phyloP scores from a whole-genome alignment of 2,329 filamentous ascomycete genomes.

The Penicillium polonicum region DNA sequence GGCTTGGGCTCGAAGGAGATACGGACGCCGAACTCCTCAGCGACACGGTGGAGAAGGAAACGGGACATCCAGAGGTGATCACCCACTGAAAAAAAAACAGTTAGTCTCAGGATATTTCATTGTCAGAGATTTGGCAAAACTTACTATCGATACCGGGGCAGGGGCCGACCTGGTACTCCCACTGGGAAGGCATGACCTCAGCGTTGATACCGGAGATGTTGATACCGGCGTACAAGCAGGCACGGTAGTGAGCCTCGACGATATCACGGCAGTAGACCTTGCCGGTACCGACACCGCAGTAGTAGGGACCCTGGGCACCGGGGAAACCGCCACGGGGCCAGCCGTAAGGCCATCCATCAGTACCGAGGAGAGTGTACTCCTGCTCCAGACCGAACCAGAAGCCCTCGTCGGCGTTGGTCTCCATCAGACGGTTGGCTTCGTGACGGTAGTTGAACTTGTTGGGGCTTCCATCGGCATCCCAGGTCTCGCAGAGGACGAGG shows the following conservation, averaged over 20 bases:
- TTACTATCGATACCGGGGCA: constrained; percentile 79
- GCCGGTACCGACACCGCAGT: constrained; percentile 96
- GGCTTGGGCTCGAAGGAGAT: constrained; percentile 96
- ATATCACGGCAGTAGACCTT: constrained; percentile 98
- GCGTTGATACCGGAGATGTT: constrained; percentile 98
- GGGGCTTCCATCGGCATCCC: constrained; percentile 88
- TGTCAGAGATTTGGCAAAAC: constrained; percentile 32
- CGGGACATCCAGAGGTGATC: constrained; percentile 95
- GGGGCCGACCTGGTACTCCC: constrained; percentile 96
- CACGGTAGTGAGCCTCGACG: constrained; percentile 91
- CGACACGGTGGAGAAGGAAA: constrained; percentile 84
- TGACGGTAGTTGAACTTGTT: constrained; percentile 99
- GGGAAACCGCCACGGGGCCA: constrained; percentile 87
- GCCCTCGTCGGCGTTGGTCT: constrained; percentile 74
- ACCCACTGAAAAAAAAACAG: constrained; percentile 60
- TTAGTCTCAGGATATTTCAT: constrained; percentile 24
- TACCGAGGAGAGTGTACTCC: constrained; percentile 91
- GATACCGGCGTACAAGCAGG: constrained; percentile 82
- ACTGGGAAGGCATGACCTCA: constrained; percentile 97
- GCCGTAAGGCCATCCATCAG: constrained; percentile 84
- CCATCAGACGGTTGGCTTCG: constrained; percentile 86
- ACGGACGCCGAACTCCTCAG: constrained; percentile 95
- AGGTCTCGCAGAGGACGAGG: constrained; percentile 91
- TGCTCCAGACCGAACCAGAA: constrained; percentile 99
- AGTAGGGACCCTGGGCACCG: constrained; percentile 90